Base-by-base conservation (phyloP, 2,329 filamentous ascomycete genomes). In the Colletotrichum eremochloae region DNA sequence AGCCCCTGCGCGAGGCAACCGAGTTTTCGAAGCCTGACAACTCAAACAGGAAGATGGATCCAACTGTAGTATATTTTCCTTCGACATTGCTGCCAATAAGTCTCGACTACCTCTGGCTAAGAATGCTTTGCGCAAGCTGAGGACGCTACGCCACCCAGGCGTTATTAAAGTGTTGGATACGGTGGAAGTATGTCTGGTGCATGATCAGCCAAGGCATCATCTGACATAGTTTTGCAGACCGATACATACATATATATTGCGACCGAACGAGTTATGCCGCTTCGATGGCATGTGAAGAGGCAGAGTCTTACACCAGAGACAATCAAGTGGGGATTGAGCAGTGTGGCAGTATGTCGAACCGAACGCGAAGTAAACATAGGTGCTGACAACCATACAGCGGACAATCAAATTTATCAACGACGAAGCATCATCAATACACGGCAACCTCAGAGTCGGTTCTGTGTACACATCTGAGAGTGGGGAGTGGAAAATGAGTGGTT, bases 391-490 rank as follows among this genome's bases (percentile, higher is more conserved):
- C 36, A 8, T 50, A 12, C 75, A 95, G 91, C 93, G 94, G 80
- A 98, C 96, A 0, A 83, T 98, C 76, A 97, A 96, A 78, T 99
- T 99, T 79, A 94, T 99, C 81, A 99, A 99, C 78, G 91, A 93
- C 60, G 96, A 99, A 76, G 96, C 95, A 3, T 88, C 92, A 2
- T 98, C 95, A 0, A 93, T 99, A 63, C 96, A 99, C 78, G 96
- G 95, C 61, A 94, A 90, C 77, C 86, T 99, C 64, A 91, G 94
- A 74, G 93, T 94, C 29, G 93, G 93, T 0, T 97, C 96, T 0
- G 88, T 99, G 75, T 99, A 95, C 82, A 96, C 94, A 5, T 95
- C 94, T 73, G 96, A 98, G 80, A 98, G 96, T 79, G 96, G 96
- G 70, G 96, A 99, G 83, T 99, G 96, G 96, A 98, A 97, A 79